phyloP scores from a whole-genome alignment of 306 rosid species.

The Clitoria ternatea region DNA sequence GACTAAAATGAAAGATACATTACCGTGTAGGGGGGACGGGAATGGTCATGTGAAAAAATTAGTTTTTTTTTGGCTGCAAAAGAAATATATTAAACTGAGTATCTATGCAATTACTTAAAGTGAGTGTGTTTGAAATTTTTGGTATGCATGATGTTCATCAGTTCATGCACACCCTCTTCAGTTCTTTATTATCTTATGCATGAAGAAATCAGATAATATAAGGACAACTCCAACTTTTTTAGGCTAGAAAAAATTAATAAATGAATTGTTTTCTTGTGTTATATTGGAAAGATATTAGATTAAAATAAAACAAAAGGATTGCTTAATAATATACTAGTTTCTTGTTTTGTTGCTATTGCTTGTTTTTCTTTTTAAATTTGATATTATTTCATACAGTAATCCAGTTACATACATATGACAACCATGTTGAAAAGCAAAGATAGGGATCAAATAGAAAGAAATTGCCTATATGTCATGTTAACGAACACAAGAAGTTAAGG shows the following conservation, averaged over 20 bases:
- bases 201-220: background rate
- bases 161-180: too few relatives aligned
- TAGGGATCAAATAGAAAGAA: conserved; percentile 12
- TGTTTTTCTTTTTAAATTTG: conserved; percentile 17
- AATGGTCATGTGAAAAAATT: too few relatives aligned
- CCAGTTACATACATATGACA: conserved; percentile 18
- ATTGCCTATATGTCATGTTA: conserved; percentile 21
- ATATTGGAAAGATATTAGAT: background rate
- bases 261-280: background rate
- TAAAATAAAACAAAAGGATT: background rate
- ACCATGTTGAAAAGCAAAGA: conserved; percentile 18
- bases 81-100: too few relatives aligned
- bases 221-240: background rate
- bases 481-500: conserved; percentile 20
- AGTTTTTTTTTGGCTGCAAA: too few relatives aligned
- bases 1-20: too few relatives aligned
- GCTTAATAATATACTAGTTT: background rate
- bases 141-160: too few relatives aligned
- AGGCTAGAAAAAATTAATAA: background rate
- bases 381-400: conserved; percentile 23
- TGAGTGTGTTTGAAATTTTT: too few relatives aligned
- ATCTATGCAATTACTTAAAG: too few relatives aligned
- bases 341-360: background rate
- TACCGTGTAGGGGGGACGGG: too few relatives aligned
- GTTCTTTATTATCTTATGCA: background rate